These are phyloP conservation scores for Chaetomidium leptoderma DNA, from an alignment of 495 filamentous ascomycete genomes.

Conservation along the genomic window DNA sequence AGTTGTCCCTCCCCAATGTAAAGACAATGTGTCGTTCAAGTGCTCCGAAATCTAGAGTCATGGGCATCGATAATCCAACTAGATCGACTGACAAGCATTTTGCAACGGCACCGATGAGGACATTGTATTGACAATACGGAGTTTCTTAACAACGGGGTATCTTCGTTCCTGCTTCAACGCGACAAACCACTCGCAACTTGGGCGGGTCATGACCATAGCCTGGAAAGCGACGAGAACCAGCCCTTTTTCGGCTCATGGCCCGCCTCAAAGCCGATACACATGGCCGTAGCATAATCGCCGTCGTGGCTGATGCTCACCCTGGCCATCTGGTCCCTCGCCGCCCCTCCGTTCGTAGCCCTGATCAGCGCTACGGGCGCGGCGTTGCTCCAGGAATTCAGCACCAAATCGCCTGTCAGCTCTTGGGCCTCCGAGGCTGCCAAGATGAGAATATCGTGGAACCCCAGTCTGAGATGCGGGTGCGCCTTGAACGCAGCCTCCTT, in stretches of 20 bases:
- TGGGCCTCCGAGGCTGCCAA: background rate
- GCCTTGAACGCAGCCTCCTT: constrained; percentile 66
- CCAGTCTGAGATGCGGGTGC: constrained; percentile 40
- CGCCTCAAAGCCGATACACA: constrained; percentile 28
- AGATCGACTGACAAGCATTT: too few species aligned
- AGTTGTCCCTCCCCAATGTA: too few species aligned
- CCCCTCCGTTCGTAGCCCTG: background rate
- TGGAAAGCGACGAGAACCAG: background rate
- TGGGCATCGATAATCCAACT: too few species aligned
- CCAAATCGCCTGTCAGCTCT: background rate
- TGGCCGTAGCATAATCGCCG: constrained; percentile 33
- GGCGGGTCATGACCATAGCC: background rate
- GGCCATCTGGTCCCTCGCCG: constrained; percentile 18
- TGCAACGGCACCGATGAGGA: too few species aligned
- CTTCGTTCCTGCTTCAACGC: too few species aligned
- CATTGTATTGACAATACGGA: too few species aligned
- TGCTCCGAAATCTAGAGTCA: too few species aligned
- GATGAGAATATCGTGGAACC: constrained; percentile 47
- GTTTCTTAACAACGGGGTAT: too few species aligned
- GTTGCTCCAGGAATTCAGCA: background rate
- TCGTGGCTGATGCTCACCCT: constrained; percentile 40
- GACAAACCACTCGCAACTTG: too few species aligned
- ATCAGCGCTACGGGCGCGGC: constrained; percentile 31
- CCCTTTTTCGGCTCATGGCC: background rate
- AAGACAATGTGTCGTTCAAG: too few species aligned